A percentile compares a stretch with the other conserved stretches of the same genome.
These are phyloP conservation scores for Apiotrichum sp. DNA, from an alignment of 1,284 basidiomycete species.

Conservation along the genomic window DNA sequence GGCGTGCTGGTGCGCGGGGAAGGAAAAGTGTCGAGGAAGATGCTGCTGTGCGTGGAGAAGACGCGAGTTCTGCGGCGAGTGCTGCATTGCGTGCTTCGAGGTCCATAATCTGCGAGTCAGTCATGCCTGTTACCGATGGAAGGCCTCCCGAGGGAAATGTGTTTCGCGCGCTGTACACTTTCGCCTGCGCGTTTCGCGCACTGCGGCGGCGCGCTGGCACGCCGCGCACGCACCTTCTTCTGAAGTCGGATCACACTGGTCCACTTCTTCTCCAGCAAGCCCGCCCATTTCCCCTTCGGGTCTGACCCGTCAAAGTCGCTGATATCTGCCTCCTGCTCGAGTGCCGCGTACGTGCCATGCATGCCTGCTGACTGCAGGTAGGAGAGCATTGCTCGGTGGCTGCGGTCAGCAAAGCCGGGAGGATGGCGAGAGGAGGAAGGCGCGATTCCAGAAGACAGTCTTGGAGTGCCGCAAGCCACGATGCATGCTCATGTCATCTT, in stretches of 20 bases:
- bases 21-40: constrained; percentile 63
- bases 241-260: constrained; percentile 85
- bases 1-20: constrained; percentile 69
- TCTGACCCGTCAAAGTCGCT: constrained; percentile 65
- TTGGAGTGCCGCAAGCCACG: not conserved
- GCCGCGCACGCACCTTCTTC: constrained; percentile 63
- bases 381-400: constrained; percentile 77
- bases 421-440: not conserved
- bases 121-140: too few relatives aligned
- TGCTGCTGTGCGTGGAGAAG: constrained; percentile 42
- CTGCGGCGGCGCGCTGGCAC: too few relatives aligned
- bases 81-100: constrained; percentile 71
- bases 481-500: not conserved
- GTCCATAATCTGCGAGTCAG: constrained; percentile 66
- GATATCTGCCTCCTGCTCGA: constrained; percentile 56
- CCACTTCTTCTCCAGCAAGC: constrained; percentile 91
- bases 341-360: constrained; percentile 57
- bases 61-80: constrained; percentile 65
- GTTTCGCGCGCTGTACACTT: too few relatives aligned
- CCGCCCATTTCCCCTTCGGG: constrained; percentile 73
- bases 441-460: too few relatives aligned
- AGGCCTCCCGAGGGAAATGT: too few relatives aligned
- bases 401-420: constrained; percentile 33
- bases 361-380: constrained; percentile 68
- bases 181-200: too few relatives aligned